A percentile compares a stretch with the other conserved stretches of the same genome.
phyloP scores from a whole-genome alignment of 192 early-diverging fungal species.

The Lobosporangium transversale region DNA sequence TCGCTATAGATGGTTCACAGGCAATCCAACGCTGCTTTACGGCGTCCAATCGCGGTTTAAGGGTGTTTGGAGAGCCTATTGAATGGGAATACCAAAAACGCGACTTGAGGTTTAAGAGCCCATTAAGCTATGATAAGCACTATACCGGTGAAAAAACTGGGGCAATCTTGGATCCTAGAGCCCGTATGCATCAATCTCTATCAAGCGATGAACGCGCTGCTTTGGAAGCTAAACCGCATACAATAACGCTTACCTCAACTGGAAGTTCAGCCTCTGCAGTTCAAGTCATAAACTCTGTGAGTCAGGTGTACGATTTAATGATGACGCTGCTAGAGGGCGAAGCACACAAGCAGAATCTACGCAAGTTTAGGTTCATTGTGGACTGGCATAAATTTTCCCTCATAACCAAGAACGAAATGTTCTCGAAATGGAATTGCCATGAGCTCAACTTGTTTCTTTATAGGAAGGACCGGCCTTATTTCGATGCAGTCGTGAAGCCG shows the following conservation, averaged over 20 bases:
- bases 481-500: conserved; percentile 42
- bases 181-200: neutral
- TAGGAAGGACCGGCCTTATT: conserved; percentile 56
- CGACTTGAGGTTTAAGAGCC: conserved; percentile 38
- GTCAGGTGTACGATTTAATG: conserved; percentile 47
- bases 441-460: conserved; percentile 62
- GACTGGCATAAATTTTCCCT: conserved; percentile 46
- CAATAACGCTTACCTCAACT: conserved; percentile 20
- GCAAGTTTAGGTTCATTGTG: conserved; percentile 44
- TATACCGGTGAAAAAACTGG: conserved; percentile 38
- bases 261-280: conserved; percentile 36
- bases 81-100: conserved; percentile 6
- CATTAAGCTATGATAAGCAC: conserved; percentile 16
- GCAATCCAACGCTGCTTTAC: conserved; percentile 1
- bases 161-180: conserved; percentile 18
- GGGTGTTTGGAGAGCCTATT: neutral
- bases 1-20: conserved; percentile 26
- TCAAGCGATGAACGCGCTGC: neutral
- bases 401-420: conserved; percentile 45
- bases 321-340: conserved; percentile 18
- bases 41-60: neutral
- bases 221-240: neutral
- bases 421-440: conserved; percentile 51
- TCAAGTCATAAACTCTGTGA: conserved; percentile 42
- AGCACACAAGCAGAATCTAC: conserved; percentile 7